Base-by-base conservation (phyloP, 2,329 filamentous ascomycete species). In the Pleurostoma richardsiae region DNA sequence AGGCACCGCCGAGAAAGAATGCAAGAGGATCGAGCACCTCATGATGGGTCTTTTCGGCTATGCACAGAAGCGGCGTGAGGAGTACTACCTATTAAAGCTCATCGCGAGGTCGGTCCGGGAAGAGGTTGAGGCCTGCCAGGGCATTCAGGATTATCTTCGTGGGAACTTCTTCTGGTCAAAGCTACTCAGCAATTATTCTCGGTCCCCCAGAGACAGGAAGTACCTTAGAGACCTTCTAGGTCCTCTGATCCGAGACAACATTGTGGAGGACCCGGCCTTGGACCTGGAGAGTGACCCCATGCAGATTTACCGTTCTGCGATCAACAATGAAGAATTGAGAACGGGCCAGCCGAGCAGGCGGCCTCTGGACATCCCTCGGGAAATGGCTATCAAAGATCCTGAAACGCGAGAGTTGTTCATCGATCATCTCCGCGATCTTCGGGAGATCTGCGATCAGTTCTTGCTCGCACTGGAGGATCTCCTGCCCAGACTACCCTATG, bases 1-100 rank as follows among this genome's bases (percentile, higher is more conserved):
- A 56, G 89, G 87, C 39, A 89, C 88, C 2, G 74, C 90, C 0
- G 94, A 99, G 59, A 95, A 94, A 66, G 94, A 99, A 59, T 86
- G 84, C 63, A 96, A 96, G 69, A 83, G 90, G 43, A 87, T 96
- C 46, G 92, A 96, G 65, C 87, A 94, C 51, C 73, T 99, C 51
- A 89, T 95, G 68, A 96, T 99, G 90, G 89, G 90, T 7, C 76
- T 97, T 31, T 99, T 97, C 59, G 95, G 94, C 27, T 96, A 97
- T 61, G 92, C 94, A 1, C 94, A 99, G 65, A 99, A 97, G 73
- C 82, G 91, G 52, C 79, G 94, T 62, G 94, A 99, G 65, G 94
- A 99, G 62, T 99, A 97, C 69, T 96, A 96, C 65, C 76, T 99
- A 4, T 73, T 99, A 50, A 96, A 95, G 68, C 76, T 97, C 27